Base-by-base conservation (phyloP, 441 rosid species). In the Omphalea diandra region DNA sequence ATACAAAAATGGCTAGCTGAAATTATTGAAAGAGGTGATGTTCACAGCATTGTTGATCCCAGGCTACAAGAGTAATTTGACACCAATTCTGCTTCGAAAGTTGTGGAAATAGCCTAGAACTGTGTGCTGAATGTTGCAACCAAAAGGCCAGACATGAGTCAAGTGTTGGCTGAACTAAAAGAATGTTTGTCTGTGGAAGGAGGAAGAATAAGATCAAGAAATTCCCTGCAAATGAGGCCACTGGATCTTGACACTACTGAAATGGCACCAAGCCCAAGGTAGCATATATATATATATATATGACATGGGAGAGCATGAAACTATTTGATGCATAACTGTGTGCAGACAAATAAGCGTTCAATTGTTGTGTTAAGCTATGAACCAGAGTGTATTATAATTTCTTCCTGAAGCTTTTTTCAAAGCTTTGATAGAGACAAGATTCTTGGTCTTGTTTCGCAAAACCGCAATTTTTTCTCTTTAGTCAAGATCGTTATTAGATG, bases 51-150 rank as follows among this genome's bases (percentile, higher is more conserved):
- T 2, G 22, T 83, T 36, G 90, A 88, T 77, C 84, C 79, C 6
- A 83, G 71, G 68, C 54, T 86, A 35, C 46, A 63, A n/a, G 81
- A 75, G 1, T 63, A 65, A 12, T 86, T 70, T 50, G 71, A 82
- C 4, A 24, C 46, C 1, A 77, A 27, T 63, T 77, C 86, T 35
- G 76, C 77, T 0, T 80, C 85, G 88, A 86, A 64, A 80, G 67
- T 65, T 29, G 70, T 75, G 5, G 86, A 88, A 65, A 58, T 72
- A 50, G 90, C 87, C 22, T 74, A 78, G 87, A 58, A 75, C 32
- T 86, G 88, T 22, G 77, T 65, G 17, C 36, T 31, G 3, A 57
- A 74, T 47, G 31, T 71, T 40, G 60, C 86, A 5, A 20, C 32
- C 15, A 71, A 74, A 36, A 80, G 92, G 38, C 85, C 87, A 17